Base-by-base conservation (phyloP, 108 stramenopile genomes). In the Aurantiochytrium sp. region DNA sequence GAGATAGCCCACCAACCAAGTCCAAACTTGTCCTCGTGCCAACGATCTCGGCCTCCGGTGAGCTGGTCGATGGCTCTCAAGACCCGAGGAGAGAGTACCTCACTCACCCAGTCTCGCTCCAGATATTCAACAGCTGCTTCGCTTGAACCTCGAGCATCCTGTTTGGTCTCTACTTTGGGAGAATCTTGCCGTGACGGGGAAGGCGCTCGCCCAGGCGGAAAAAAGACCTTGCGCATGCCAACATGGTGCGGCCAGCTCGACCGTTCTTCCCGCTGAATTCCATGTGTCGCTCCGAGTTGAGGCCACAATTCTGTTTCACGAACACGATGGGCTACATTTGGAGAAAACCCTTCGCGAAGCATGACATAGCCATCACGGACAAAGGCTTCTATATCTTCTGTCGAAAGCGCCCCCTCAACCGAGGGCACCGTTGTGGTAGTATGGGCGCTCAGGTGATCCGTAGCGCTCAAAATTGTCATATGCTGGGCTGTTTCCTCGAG, bases 1-100 rank as follows among this genome's bases (percentile, higher is more conserved):
- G 73, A 83, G 21, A 83, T 28, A 21, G 73, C 73, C 73, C 73
- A 83, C 73, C 73, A 83, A 8, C 73, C 73, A 14, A 83, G 49
- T 10, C 73, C 73, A 21, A 83, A 51, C 18, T 43, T 8, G 5
- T 83, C 73, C 6, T 5, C 12, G 5, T 21, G 47, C 73, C 73
- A 83, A 21, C 73, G 73, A 8, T 51, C 6, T 51, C 73, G 73
- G 14, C 73, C 73, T 8, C 73, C 73, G 21, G 25, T 25, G 23
- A 83, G 49, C 49, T 83, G 73, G 73, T 83, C 73, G 8, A 83
- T 51, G 21, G 73, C 73, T 5, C 47, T 43, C 44, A 51, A 51
- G 23, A 83, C 73, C 5, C 73, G 44, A 5, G 35, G 23, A 8
- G 44, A 44, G 21, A 83, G 25, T 14, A 83, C 73, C n/a, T 51